These are phyloP conservation scores for Pseudogymnoascus sp. DNA, from an alignment of 2,329 filamentous ascomycete species.

Conservation along the genomic window DNA sequence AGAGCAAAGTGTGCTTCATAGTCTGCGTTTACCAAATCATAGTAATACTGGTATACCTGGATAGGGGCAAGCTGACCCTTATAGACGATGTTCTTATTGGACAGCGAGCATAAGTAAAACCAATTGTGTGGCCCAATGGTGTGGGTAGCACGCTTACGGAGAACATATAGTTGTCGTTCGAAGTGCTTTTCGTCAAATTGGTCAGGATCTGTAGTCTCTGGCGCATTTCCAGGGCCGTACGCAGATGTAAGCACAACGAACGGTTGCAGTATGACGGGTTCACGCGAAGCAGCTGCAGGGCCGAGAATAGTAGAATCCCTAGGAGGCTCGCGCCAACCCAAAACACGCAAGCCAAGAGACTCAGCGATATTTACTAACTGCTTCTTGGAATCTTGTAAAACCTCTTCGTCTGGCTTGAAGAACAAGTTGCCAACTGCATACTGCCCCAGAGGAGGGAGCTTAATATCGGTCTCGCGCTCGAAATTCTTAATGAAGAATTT, in stretches of 20 bases:
- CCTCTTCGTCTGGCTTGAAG: constrained; percentile 93
- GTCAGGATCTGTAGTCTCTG: constrained; percentile 69
- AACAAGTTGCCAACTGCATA: constrained; percentile 97
- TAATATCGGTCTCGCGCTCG: constrained; percentile 79
- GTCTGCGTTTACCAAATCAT: constrained; percentile 92
- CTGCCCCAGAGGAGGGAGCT: constrained; percentile 80
- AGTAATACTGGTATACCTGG: constrained; percentile 97
- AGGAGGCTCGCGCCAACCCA: constrained; percentile 95
- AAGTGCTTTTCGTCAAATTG: constrained; percentile 79
- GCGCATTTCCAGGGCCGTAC: constrained; percentile 74
- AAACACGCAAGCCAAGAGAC: constrained; percentile 75
- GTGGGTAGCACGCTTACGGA: constrained; percentile 91
- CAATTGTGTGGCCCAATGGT: constrained; percentile 93
- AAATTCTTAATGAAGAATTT: constrained; percentile 99
- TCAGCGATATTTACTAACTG: constrained; percentile 92
- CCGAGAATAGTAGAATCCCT: constrained; percentile 89
- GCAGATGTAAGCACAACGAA: constrained; percentile 83
- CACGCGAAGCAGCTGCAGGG: constrained; percentile 84
- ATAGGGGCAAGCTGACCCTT: constrained; percentile 92
- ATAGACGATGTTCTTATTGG: constrained; percentile 97
- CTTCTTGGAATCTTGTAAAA: constrained; percentile 80
- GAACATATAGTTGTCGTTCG: constrained; percentile 86
- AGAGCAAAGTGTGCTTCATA: constrained; percentile 96
- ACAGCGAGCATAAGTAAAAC: constrained; percentile 96
- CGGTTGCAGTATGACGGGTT: constrained; percentile 91